These are phyloP conservation scores for Anisodus tanguticus DNA, from an alignment of 257 asterid genomes.

Conservation along the genomic window DNA sequence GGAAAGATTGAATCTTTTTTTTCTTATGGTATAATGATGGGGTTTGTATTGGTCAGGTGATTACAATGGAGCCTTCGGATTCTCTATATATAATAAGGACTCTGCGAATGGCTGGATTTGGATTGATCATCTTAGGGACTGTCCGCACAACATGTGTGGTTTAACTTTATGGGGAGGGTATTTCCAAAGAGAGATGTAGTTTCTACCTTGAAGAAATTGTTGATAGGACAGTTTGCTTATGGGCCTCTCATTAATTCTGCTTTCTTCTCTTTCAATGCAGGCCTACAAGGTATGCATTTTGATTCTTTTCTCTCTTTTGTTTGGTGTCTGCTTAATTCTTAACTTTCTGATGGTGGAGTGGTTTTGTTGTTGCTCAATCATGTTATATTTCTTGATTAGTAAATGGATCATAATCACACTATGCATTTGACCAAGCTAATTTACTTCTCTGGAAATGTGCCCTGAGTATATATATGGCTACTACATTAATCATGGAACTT, in stretches of 20 bases:
- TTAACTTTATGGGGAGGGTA: slow-evolving; percentile 59
- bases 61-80: slow-evolving; percentile 60
- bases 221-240: slow-evolving; percentile 68
- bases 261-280: slow-evolving; percentile 84
- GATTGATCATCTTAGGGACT: slow-evolving; percentile 71
- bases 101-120: slow-evolving; percentile 75
- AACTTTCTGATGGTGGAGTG: slow-evolving; percentile 23
- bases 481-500: too few species aligned
- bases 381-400: neutral
- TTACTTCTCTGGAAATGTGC: neutral
- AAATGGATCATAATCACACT: neutral
- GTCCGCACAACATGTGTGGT: slow-evolving; percentile 78
- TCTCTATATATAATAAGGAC: slow-evolving; percentile 64
- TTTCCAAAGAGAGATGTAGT: slow-evolving; percentile 70
- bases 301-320: neutral
- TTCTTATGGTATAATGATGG: slow-evolving; percentile 5
- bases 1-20: neutral
- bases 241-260: slow-evolving; percentile 62
- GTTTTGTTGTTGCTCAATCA: neutral
- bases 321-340: neutral
- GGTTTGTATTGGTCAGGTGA: slow-evolving; percentile 49
- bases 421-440: slow-evolving; percentile 2
- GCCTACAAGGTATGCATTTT: slow-evolving; percentile 63
- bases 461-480: neutral
- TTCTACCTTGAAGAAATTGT: slow-evolving; percentile 74